A percentile compares a stretch with the other conserved stretches of the same genome.
These are phyloP conservation scores for Pseudozyma pruni DNA, from an alignment of 1,284 basidiomycete species.

Conservation along the genomic window DNA sequence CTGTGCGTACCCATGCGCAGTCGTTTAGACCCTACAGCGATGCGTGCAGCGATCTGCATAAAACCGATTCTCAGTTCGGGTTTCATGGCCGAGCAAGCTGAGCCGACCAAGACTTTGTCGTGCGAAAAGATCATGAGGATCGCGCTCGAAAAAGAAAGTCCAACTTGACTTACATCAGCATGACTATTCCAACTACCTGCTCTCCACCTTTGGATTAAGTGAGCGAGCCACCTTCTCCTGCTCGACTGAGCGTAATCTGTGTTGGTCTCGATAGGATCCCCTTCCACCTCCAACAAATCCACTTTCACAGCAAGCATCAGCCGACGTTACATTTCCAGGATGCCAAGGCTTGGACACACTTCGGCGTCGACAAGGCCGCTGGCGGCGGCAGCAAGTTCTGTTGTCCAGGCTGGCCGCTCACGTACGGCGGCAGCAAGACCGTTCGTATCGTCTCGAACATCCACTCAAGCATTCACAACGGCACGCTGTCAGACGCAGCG, in stretches of 20 bases:
- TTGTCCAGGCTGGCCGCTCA: conserved; percentile 1
- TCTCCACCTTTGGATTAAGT: conserved; percentile 13
- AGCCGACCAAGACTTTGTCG: not conserved
- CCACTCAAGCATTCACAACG: not conserved
- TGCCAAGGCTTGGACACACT: not conserved
- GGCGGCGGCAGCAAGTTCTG: conserved; percentile 5
- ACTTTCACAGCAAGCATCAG: too few species aligned
- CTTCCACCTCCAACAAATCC: too few species aligned
- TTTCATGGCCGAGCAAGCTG: conserved; percentile 14
- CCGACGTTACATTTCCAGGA: too few species aligned
- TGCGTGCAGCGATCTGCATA: conserved; percentile 30
- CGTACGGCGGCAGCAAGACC: not conserved
- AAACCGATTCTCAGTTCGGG: conserved; percentile 26
- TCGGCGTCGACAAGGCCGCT: not conserved
- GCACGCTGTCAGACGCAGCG: not conserved
- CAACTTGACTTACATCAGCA: conserved; percentile 13
- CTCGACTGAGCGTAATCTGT: too few species aligned
- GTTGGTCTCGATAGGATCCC: not conserved
- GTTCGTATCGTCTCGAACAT: not conserved
- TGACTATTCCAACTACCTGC: conserved; percentile 9
- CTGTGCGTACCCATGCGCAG: conserved; percentile 4
- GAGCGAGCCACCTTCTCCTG: not conserved
- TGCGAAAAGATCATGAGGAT: not conserved
- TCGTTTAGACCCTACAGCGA: conserved; percentile 24
- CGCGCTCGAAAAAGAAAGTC: not conserved